Evolutionary conservation across 2,329 filamentous ascomycete genomes (phyloP).

Genomic region (Neopestalotiopsis rosae): DNA sequence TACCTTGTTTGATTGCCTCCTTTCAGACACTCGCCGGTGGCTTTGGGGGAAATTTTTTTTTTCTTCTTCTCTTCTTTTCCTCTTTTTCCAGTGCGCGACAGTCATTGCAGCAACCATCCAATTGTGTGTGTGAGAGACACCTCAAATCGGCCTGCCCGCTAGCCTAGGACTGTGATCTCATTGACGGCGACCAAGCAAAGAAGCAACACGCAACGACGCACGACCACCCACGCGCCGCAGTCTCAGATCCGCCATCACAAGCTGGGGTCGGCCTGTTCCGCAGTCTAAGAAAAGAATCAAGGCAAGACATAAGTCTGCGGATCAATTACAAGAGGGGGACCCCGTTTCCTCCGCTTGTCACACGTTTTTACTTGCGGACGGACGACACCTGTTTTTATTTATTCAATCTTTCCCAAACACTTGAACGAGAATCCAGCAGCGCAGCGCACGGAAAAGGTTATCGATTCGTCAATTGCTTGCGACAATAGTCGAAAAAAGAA

Average conservation of each 20-base stretch:
- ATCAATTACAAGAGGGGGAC: neutral
- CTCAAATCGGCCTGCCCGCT: neutral
- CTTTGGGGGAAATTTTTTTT: neutral
- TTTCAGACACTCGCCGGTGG: neutral
- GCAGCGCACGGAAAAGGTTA: neutral
- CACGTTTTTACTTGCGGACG: neutral
- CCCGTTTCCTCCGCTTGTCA: slow-evolving; percentile 2
- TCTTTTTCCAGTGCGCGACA: neutral
- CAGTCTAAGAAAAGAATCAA: slow-evolving; percentile 1
- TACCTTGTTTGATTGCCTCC: slow-evolving; percentile 7
- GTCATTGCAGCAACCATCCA: neutral
- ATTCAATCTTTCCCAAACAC: neutral
- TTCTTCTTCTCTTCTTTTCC: neutral
- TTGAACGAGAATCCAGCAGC: neutral
- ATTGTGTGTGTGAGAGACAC: neutral
- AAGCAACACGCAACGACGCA: neutral
- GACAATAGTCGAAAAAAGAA: neutral
- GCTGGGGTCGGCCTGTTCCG: slow-evolving; percentile 3
- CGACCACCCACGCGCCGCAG: neutral
- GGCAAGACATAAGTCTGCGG: neutral
- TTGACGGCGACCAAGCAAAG: neutral
- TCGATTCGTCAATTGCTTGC: slow-evolving; percentile 16
- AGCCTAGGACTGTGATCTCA: neutral
- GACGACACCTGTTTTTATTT: neutral
- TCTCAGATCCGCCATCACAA: neutral